Evolutionary conservation across 2,329 filamentous ascomycete genomes (phyloP).

Genomic region (Aureobasidium sp.): DNA sequence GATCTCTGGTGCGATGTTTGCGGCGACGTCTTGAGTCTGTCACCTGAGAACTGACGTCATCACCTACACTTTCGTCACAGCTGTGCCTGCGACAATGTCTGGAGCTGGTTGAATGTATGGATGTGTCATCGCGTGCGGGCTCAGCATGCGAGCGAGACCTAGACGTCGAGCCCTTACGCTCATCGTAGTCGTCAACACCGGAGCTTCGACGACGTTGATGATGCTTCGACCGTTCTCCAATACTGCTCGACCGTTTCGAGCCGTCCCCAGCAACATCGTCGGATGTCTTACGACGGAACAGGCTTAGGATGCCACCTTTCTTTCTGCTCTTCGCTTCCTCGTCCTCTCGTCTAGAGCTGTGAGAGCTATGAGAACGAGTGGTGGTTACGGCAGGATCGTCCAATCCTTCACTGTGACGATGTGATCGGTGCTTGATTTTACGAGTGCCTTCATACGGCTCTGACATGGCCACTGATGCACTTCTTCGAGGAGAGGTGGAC

Average conservation of each 20-base stretch:
- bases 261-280: conserved; percentile 32
- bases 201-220: conserved; percentile 34
- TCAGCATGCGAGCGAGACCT: conserved; percentile 21
- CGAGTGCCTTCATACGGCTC: conserved; percentile 33
- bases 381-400: conserved; percentile 40
- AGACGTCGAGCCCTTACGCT: conserved; percentile 20
- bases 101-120: conserved; percentile 19
- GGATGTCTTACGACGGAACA: conserved; percentile 41
- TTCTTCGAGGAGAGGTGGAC: conserved; percentile 28
- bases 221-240: conserved; percentile 40
- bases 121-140: conserved; percentile 20
- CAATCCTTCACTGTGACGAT: conserved; percentile 33
- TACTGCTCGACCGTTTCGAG: conserved; percentile 28
- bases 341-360: conserved; percentile 28
- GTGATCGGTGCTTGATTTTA: conserved; percentile 28
- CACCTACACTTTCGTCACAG: conserved; percentile 21
- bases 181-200: conserved; percentile 21
- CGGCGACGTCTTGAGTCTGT: conserved; percentile 2
- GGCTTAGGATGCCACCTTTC: conserved; percentile 39
- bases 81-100: conserved; percentile 19
- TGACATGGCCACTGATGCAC: conserved; percentile 34
- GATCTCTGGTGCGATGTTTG: conserved; percentile 6
- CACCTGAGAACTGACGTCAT: conserved; percentile 18
- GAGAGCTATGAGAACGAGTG: conserved; percentile 25
- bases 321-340: conserved; percentile 39